These are phyloP conservation scores for Fusarium sp. DNA, from an alignment of 2,329 filamentous ascomycete species.

Conservation along the genomic window DNA sequence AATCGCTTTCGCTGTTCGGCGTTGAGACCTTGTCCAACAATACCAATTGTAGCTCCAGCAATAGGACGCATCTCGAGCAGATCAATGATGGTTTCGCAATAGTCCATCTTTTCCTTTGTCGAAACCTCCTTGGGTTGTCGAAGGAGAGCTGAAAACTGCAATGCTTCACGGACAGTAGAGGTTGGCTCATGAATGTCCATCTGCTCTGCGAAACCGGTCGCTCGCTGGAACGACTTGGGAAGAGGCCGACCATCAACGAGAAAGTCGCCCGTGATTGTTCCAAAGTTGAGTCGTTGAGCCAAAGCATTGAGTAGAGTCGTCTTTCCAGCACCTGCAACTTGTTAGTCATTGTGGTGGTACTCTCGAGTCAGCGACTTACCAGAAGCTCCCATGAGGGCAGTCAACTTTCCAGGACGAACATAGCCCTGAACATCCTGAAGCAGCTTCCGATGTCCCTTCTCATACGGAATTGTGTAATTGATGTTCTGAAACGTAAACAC, in stretches of 20 bases:
- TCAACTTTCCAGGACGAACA: conserved; percentile 84
- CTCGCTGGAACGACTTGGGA: conserved; percentile 82
- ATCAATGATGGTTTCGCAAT: conserved; percentile 76
- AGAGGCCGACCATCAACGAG: conserved; percentile 80
- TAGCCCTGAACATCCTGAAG: conserved; percentile 85
- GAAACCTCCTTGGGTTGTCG: conserved; percentile 70
- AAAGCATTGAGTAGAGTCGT: conserved; percentile 81
- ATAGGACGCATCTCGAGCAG: conserved; percentile 76
- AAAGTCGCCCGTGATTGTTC: conserved; percentile 81
- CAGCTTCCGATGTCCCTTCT: conserved; percentile 75
- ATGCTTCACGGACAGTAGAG: conserved; percentile 73
- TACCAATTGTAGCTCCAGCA: conserved; percentile 73
- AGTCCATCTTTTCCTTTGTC: conserved; percentile 72
- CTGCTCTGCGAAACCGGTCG: conserved; percentile 77
- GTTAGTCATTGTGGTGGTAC: not conserved
- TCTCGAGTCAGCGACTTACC: conserved; percentile 42
- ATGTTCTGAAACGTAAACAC: conserved; percentile 66
- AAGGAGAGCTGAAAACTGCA: conserved; percentile 74
- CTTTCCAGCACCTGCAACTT: conserved; percentile 66
- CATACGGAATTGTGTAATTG: conserved; percentile 64
- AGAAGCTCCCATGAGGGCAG: conserved; percentile 78
- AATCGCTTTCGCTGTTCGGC: conserved; percentile 69
- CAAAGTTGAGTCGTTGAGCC: conserved; percentile 80
- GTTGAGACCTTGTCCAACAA: conserved; percentile 69
- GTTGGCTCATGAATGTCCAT: conserved; percentile 76